Base-by-base conservation (phyloP, 192 early-diverging fungal genomes). In the Diversispora eburnea region DNA sequence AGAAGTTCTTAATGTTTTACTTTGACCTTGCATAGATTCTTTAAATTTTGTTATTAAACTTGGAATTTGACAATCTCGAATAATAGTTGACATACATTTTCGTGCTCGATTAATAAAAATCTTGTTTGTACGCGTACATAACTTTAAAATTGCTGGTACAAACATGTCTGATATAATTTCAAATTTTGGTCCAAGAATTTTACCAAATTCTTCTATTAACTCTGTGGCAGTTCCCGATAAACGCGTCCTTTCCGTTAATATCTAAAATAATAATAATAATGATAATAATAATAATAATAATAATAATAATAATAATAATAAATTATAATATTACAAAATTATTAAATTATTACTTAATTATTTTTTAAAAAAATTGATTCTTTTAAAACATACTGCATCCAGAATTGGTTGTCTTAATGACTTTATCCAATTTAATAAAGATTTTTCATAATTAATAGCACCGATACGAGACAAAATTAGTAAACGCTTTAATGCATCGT, bases 71-170 rank as follows among this genome's bases (percentile, higher is more conserved):
- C 84, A 78, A 20, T 84, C 75, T n/a, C 84, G 84, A 68, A 93
- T 87, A 0, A 91, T 87, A 2, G 81, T 81, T 15, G 81, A 86
- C 47, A 92, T 75, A 39, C 89, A 87, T 69, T 84, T 83, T 42
- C 85, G 74, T 5, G 86, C 88, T 54, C 88, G 84, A 4, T 79
- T 81, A 45, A 90, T 85, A 80, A 89, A 87, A 39, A 93, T 86
- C 73, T 90, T 90, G 82, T 92, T 93, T n/a, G 90, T 86, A 17
- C 90, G 88, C 9, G 81, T 83, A 75, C 88, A 90, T 19, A 90
- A 82, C 57, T 85, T 86, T 64, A 95, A 72, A 0, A 90, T 73
- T 0, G 88, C 66, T 3, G 85, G 83, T 8, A 89, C 80, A 61
- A 93, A 82, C 56, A 85, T 52, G 41, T 95, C 93, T 17, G 79